Base-by-base conservation (phyloP, 306 rosid species). In the Begonia masoniana region DNA sequence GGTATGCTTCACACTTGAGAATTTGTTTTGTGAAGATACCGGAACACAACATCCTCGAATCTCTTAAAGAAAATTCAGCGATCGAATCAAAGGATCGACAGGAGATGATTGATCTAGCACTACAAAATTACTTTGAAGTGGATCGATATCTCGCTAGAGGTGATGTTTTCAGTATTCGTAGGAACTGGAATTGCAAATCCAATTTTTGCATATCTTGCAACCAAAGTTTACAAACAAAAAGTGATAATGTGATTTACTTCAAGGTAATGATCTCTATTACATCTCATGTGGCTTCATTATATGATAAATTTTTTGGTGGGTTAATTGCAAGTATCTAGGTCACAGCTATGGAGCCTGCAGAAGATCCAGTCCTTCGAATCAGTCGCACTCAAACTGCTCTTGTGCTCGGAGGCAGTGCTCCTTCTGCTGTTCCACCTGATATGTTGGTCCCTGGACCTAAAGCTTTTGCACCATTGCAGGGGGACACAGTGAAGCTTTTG, bases 341-440 rank as follows among this genome's bases (percentile, higher is more conserved):
- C 65, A 70, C 82, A 64, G 92, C 88, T 46, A 79, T 83, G 88
- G 96, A 91, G 79, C 97, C 97, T 63, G 73, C 81, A 58, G 88
- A 91, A 50, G 88, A 83, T 60, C 76, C 74, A 19, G 57, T 75
- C 73, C 75, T 91, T 24, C 67, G 79, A 31, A 81, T 78, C 62
- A 85, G 82, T 70, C 77, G 60, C 56, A 71, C 74, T 21, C 71
- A 62, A 59, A 91, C 96, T 50, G 97, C 96, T 56, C 81, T 91
- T 55, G 99, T 91, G 64, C 94, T 91, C 26, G 99, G 84, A 58
- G 96, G 96, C 62, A 83, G 77, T 63, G 78, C 68, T 60, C 71
- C 80, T 51, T 86, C 96, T 51, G 68, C 88, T 54, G 64, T 91
- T 65, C 96, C 96, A 51, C 96, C 99, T 7, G 91, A 91, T 76